Base-by-base conservation (phyloP, 2,329 filamentous ascomycete genomes). In the Ophiostoma himal-ulmi region DNA sequence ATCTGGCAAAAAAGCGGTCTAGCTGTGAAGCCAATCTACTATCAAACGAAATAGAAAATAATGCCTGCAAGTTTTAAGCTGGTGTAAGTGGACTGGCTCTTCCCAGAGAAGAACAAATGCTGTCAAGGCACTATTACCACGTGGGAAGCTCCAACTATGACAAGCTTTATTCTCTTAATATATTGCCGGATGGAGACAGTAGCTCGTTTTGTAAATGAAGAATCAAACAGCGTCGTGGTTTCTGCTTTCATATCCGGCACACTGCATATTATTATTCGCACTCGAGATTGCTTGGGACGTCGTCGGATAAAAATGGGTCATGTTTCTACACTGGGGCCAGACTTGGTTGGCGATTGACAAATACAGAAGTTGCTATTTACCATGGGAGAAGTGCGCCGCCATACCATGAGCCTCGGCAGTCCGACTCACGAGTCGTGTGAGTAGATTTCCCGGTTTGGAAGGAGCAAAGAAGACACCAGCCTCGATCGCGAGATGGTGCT, bases 1-100 rank as follows among this genome's bases (percentile, higher is more conserved):
- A 11, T 37, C 34, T 39, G 34, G 30, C 62, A 65, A 54, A 70
- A 68, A 54, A 64, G 69, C 65, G 69, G 69, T 70, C 69, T 70
- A 65, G 52, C 13, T 30, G 26, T 39, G 22, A 5, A 13, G 13
- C 13, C 48, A 65, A 37, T 70, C 65, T 13, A 36, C 39, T 48
- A 37, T 65, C 64, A 26, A 48, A 67, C 65, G 48, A 22, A 65
- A 17, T 36, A 30, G 30, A 30, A 30, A 30, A 30, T 22, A 65
- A 39, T 10, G 44, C 48, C 64, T 22, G 22, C 10, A 67, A 26
- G 30, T 26, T 36, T 37, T 34, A 26, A 36, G 22, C 20, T 11
- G 44, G 26, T 37, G 52, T 57, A 37, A 37, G 44, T 70, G 41
- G 60, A 41, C 37, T 54, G 34, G 39, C 39, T 26, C 14, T 39